These are phyloP conservation scores for Kwoniella europaea DNA, from an alignment of 768 basidiomycete species.

Conservation along the genomic window DNA sequence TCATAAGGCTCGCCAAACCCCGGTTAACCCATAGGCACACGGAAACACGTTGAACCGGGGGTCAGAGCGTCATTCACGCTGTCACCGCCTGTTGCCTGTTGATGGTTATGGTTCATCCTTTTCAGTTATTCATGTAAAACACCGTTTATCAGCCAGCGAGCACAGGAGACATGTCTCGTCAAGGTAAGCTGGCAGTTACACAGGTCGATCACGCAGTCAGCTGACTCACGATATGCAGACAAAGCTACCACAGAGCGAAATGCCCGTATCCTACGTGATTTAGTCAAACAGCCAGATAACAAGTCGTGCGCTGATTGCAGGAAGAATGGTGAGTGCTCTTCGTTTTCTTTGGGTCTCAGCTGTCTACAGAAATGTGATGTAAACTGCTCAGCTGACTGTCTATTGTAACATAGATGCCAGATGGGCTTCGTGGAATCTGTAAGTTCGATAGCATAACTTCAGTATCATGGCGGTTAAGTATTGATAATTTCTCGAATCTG, in stretches of 20 bases:
- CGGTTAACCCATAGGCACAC: too few species aligned
- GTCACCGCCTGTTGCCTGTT: too few species aligned
- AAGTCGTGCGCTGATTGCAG: constrained; percentile 97
- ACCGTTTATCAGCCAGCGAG: too few species aligned
- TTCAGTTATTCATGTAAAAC: too few species aligned
- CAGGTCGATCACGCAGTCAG: not conserved
- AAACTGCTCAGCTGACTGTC: too few species aligned
- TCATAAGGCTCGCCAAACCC: too few species aligned
- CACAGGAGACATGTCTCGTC: constrained; percentile 37
- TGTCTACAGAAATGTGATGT: too few species aligned
- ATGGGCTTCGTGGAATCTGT: constrained; percentile 99
- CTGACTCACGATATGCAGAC: constrained; percentile 61
- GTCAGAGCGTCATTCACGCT: too few species aligned
- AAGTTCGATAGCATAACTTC: constrained; percentile 44
- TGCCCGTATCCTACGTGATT: constrained; percentile 76
- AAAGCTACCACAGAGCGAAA: constrained; percentile 82
- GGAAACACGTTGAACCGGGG: too few species aligned
- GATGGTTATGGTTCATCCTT: too few species aligned
- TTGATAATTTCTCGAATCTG: not conserved
- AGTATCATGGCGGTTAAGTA: not conserved
- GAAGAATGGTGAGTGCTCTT: constrained; percentile 73
- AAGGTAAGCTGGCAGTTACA: constrained; percentile 30
- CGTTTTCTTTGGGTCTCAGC: not conserved
- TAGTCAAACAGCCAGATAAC: constrained; percentile 88
- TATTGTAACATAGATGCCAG: too few species aligned